Evolutionary conservation across 345 rosid species (phyloP), one percentile per base, ranked within the genome.

Genomic region (Populus simonii): DNA sequence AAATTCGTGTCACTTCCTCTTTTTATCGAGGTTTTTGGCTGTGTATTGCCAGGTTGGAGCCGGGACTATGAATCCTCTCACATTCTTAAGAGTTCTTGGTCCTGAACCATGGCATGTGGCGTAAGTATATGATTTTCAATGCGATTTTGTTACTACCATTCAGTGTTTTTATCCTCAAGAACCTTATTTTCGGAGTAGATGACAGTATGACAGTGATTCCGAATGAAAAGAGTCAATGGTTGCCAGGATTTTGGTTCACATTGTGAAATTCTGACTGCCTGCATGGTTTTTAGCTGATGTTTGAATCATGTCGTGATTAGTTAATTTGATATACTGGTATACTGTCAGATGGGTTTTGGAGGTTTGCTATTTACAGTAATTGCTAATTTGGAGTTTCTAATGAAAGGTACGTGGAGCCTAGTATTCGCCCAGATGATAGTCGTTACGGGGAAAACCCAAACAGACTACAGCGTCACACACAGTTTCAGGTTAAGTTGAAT

Each of bases 61-160:
- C 3, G 99, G 99, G 59, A 95, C 99, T 36, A 95, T 95, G 98
- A 95, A 95, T 90, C 99, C 99, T 72, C 81, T 89, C 29, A 95
- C 99, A 18, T 95, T 86, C 84, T 82, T 95, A 74, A 89, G 99
- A 67, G 98, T 93, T 85, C 99, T 95, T 77, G 98, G 99, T 49
- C 98, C 98, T 51, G 99, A 95, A 68, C 99, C 99, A 0, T 95
- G 98, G 99, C 92, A 95, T 75, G 98, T 95, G 38, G 99, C 96
- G 86, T 95, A 84, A 89, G 94, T 83, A 76, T 82, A 45, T 45
- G 51, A 63, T 75, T 70, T 79, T 73, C 63, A 15, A 66, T 55
- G 66, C 69, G 68, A 74, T 47, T 67, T 66, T 77, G 5, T 41
- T 4, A 22, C 3, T 12, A 31, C 3, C 38, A 74, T 76, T 65